These are phyloP conservation scores for Colletotrichum sp. DNA, from an alignment of 2,329 filamentous ascomycete species.

Conservation along the genomic window DNA sequence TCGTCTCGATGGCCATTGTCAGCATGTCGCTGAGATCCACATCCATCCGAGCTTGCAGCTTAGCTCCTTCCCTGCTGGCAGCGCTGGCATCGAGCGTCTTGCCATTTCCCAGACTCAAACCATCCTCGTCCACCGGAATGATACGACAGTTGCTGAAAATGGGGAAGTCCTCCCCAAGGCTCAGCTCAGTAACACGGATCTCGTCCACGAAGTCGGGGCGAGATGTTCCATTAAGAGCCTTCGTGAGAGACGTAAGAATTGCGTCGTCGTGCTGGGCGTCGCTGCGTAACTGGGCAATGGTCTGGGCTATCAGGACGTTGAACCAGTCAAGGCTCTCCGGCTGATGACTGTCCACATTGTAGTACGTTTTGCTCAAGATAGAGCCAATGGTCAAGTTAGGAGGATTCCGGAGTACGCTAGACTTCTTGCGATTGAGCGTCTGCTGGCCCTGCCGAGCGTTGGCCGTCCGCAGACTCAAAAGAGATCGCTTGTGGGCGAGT, in stretches of 20 bases:
- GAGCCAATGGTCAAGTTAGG: conserved; percentile 87
- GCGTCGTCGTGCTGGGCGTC: conserved; percentile 93
- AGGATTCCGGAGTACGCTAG: conserved; percentile 74
- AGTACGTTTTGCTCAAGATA: conserved; percentile 96
- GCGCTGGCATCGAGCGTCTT: conserved; percentile 57
- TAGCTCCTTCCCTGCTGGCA: conserved; percentile 67
- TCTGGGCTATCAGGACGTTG: conserved; percentile 95
- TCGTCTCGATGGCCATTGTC: conserved; percentile 93
- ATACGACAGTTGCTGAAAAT: conserved; percentile 99
- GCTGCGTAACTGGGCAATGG: conserved; percentile 91
- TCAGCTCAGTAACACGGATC: conserved; percentile 92
- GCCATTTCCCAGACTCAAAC: conserved; percentile 58
- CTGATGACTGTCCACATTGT: conserved; percentile 94
- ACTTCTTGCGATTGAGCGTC: conserved; percentile 67
- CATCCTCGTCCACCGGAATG: conserved; percentile 87
- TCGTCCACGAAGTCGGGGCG: conserved; percentile 93
- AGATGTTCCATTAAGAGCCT: conserved; percentile 83
- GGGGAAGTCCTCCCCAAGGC: conserved; percentile 93
- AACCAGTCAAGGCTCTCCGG: conserved; percentile 98
- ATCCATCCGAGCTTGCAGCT: conserved; percentile 94
- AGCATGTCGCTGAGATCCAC: conserved; percentile 97
- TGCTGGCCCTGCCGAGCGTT: conserved; percentile 44
- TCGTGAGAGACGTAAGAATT: conserved; percentile 84
- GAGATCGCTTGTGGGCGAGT: conserved; percentile 76
- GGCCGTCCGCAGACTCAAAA: conserved; percentile 65